Evolutionary conservation across 192 early-diverging fungal genomes (phyloP).

Genomic region (Chytriomyces sp.): DNA sequence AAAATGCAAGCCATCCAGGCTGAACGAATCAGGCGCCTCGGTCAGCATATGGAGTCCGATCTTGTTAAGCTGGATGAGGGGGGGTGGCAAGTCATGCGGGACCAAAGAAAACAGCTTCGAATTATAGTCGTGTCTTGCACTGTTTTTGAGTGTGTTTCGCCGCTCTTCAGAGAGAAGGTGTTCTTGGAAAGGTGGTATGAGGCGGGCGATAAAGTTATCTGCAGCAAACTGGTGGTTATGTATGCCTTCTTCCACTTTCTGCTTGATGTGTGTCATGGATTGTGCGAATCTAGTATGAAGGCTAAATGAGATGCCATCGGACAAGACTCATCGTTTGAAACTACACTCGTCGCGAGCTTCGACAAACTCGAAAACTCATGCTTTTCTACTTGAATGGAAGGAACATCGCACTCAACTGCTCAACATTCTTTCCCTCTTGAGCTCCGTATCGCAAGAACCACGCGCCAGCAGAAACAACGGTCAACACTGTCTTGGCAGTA

Average conservation of each 20-base stretch:
- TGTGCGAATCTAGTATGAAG: slow-evolving; percentile 27
- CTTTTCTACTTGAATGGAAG: no score
- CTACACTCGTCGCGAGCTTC: no score
- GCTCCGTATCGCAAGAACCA: slow-evolving; percentile 68
- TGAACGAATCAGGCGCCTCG: slow-evolving; percentile 36
- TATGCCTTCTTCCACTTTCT: background rate
- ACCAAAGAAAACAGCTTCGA: slow-evolving; percentile 5
- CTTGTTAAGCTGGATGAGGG: slow-evolving; percentile 8
- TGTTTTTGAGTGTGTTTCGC: slow-evolving; percentile 46
- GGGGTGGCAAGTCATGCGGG: background rate
- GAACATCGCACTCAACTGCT: no score
- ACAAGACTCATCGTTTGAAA: no score
- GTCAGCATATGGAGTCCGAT: slow-evolving; percentile 39
- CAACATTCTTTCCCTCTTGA: slow-evolving; percentile 44
- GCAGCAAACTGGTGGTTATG: background rate
- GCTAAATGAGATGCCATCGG: no score
- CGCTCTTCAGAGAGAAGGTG: slow-evolving; percentile 53
- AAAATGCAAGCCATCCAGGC: slow-evolving; percentile 76
- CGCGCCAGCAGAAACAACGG: slow-evolving; percentile 52
- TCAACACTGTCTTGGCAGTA: slow-evolving; percentile 48
- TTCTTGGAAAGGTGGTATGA: slow-evolving; percentile 30
- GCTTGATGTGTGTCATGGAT: background rate
- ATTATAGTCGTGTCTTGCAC: slow-evolving; percentile 59
- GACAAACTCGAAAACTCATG: no score
- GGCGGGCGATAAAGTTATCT: slow-evolving; percentile 30